Evolutionary conservation across 805 yeast species (phyloP).

Genomic region (Metschnikowia chrysomelidarum): DNA sequence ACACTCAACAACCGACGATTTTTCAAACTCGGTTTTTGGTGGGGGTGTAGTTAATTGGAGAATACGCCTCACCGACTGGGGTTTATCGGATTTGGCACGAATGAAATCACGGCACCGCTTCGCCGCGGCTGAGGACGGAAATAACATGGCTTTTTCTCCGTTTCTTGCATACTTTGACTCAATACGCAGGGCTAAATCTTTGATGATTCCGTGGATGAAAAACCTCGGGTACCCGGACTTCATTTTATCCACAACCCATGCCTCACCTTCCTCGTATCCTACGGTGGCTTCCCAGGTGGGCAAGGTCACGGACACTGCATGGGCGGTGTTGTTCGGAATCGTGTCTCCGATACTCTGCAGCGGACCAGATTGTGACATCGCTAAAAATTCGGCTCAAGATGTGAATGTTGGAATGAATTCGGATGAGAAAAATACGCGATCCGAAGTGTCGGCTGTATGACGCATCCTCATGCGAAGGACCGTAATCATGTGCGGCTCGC

Average conservation of each 20-base stretch:
- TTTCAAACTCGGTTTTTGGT: conserved; percentile 60
- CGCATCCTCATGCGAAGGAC: conserved; percentile 7
- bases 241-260: conserved; percentile 75
- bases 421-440: too few species aligned
- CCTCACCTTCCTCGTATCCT: conserved; percentile 89
- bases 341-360: conserved; percentile 68
- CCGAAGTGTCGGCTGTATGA: conserved; percentile 6
- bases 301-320: conserved; percentile 91
- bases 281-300: conserved; percentile 96
- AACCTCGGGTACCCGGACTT: conserved; percentile 87
- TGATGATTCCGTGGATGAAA: conserved; percentile 64
- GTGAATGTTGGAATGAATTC: too few species aligned
- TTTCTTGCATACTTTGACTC: conserved; percentile 75
- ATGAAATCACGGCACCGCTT: conserved; percentile 83
- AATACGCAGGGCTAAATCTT: conserved; percentile 51
- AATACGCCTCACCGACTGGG: conserved; percentile 46
- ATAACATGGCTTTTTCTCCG: conserved; percentile 71
- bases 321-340: conserved; percentile 85
- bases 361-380: conserved; percentile 21
- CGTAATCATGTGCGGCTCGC: conserved; percentile 6
- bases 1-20: conserved; percentile 58
- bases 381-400: too few species aligned
- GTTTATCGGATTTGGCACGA: conserved; percentile 34
- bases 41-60: conserved; percentile 71
- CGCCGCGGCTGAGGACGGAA: conserved; percentile 77